Percentiles rank a stretch among this genome's conserved stretches.
Conservation (phyloP, 1,284 basidiomycete genomes). For the Cystobasidium pallidum region DNA sequence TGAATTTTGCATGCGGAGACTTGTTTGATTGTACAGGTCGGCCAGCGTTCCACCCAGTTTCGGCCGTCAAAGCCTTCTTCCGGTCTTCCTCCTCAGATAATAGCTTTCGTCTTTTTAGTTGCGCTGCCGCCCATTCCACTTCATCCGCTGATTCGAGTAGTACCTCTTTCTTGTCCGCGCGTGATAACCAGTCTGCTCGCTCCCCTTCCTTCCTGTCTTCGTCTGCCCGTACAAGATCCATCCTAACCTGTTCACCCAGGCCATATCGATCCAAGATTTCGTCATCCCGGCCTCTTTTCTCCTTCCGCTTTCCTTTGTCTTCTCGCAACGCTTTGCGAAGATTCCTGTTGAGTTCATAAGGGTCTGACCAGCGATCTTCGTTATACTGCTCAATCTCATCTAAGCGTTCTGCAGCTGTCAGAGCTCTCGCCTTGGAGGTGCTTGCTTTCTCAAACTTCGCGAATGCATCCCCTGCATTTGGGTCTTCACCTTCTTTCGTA, state of each 20-base stretch:
- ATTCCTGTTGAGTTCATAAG: slow-evolving; percentile 74
- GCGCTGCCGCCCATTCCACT: slow-evolving; percentile 30
- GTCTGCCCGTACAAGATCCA: slow-evolving; percentile 41
- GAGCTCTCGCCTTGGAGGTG: slow-evolving; percentile 71
- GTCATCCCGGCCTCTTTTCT: slow-evolving; percentile 69
- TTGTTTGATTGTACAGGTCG: not conserved
- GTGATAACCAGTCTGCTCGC: slow-evolving; percentile 34
- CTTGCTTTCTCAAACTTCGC: slow-evolving; percentile 84
- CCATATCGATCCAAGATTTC: slow-evolving; percentile 63
- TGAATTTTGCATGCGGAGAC: not conserved
- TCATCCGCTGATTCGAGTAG: slow-evolving; percentile 23
- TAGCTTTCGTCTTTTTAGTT: slow-evolving; percentile 24
- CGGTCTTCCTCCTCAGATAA: slow-evolving; percentile 4
- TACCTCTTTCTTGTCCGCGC: slow-evolving; percentile 32
- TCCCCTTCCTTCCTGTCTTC: slow-evolving; percentile 33
- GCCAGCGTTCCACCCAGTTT: slow-evolving; percentile 36
- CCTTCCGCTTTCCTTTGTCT: slow-evolving; percentile 76
- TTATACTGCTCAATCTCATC: slow-evolving; percentile 74
- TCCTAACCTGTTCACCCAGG: slow-evolving; percentile 34
- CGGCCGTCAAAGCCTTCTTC: slow-evolving; percentile 20
- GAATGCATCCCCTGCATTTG: slow-evolving; percentile 74
- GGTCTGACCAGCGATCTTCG: slow-evolving; percentile 76
- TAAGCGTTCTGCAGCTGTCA: slow-evolving; percentile 72
- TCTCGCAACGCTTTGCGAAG: slow-evolving; percentile 78
- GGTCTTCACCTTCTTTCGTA: slow-evolving; percentile 68